Conservation (phyloP, 1,284 basidiomycete genomes). For the Schizophyllum commune region DNA sequence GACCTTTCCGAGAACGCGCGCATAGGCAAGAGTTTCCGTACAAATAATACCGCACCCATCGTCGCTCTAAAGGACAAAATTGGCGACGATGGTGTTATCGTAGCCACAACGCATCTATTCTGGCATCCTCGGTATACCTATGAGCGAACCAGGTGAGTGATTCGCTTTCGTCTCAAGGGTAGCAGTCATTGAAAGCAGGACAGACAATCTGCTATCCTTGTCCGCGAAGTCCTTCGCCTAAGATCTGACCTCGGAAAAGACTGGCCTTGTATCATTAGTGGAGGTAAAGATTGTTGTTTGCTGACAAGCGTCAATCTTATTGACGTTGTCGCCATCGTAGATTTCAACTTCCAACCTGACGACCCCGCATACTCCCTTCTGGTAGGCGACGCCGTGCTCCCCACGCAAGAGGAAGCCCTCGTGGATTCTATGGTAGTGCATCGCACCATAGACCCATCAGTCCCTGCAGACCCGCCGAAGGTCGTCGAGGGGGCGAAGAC, state of each 20-base stretch:
- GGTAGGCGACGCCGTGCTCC: conserved; percentile 48
- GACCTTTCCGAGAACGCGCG: conserved; percentile 16
- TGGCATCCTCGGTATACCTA: conserved; percentile 95
- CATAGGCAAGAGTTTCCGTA: conserved; percentile 58
- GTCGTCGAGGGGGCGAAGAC: too few relatives aligned
- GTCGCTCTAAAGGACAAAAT: conserved; percentile 50
- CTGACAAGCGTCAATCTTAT: neutral
- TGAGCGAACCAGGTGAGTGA: conserved; percentile 68
- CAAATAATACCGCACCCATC: conserved; percentile 78
- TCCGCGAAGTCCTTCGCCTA: conserved; percentile 60
- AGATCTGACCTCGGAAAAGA: conserved; percentile 33
- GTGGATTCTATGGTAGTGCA: conserved; percentile 69
- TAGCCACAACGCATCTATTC: conserved; percentile 86
- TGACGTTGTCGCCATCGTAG: conserved; percentile 32
- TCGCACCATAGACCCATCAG: conserved; percentile 48
- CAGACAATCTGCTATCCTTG: conserved; percentile 65
- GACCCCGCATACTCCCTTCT: conserved; percentile 86
- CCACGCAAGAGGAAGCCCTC: conserved; percentile 48
- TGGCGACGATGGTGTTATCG: conserved; percentile 45
- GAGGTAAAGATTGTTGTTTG: conserved; percentile 44
- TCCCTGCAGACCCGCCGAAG: conserved; percentile 18
- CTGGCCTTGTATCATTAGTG: conserved; percentile 81
- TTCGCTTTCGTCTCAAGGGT: neutral
- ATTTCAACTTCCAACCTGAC: conserved; percentile 88
- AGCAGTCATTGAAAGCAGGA: neutral